Conservation (phyloP, 176 grass and related monocot genomes). For the Oryza meridionalis region DNA sequence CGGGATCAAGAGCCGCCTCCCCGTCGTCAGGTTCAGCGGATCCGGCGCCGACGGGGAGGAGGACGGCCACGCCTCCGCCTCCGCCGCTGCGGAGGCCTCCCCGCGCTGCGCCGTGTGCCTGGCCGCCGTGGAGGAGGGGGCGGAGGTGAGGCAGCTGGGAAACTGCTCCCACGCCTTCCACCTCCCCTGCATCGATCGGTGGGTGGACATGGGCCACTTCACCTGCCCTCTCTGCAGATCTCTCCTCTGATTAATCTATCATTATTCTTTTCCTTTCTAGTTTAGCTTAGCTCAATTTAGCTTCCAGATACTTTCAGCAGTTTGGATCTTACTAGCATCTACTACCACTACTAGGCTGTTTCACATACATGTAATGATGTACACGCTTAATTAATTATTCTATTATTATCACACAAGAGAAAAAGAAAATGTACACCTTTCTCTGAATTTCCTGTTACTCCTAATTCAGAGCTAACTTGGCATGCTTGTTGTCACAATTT, state of each 20-base stretch:
- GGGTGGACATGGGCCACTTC: constrained; percentile 33
- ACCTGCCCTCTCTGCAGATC: constrained; percentile 40
- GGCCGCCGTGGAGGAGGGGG: background rate
- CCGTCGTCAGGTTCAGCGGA: constrained; percentile 15
- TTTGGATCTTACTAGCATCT: background rate
- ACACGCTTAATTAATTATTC: background rate
- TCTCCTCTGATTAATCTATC: background rate
- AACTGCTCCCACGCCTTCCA: constrained; percentile 37
- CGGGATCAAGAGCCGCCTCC: constrained; percentile 30
- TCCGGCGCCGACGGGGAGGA: background rate
- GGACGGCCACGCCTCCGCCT: too few relatives aligned
- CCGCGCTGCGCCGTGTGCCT: constrained; percentile 28
- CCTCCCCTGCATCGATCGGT: constrained; percentile 30
- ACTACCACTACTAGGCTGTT: background rate
- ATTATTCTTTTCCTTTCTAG: background rate
- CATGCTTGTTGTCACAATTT: background rate
- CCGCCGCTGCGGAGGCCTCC: too few relatives aligned
- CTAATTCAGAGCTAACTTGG: background rate
- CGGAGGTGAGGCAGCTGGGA: constrained; percentile 33
- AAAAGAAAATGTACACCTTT: background rate
- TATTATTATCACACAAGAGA: background rate
- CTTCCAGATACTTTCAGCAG: background rate
- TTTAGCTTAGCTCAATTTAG: background rate
- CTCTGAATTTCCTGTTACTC: background rate
- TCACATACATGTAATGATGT: background rate